Conservation (phyloP, 768 basidiomycete genomes). For the Dioszegia crocea region DNA sequence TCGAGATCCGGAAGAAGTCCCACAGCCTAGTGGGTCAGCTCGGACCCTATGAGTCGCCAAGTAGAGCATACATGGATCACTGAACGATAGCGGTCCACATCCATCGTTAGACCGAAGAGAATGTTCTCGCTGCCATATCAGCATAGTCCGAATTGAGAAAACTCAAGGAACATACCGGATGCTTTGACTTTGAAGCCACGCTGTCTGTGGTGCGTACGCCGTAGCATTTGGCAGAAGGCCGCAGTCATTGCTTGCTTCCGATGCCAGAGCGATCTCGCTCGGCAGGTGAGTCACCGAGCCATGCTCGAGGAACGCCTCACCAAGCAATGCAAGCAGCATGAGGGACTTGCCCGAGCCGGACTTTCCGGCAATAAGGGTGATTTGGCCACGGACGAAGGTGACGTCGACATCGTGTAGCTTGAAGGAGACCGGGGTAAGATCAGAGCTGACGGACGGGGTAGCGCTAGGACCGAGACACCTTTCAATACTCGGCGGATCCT, state of each 20-base stretch:
- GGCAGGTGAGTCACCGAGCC: slow-evolving; percentile 28
- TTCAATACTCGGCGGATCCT: background rate
- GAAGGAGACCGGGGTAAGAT: slow-evolving; percentile 14
- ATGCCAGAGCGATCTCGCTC: slow-evolving; percentile 12
- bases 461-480: no score
- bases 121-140: slow-evolving; percentile 53
- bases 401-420: slow-evolving; percentile 31
- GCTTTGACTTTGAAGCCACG: slow-evolving; percentile 36
- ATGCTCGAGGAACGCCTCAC: slow-evolving; percentile 31
- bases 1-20: slow-evolving; percentile 53
- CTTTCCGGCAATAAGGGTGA: slow-evolving; percentile 38
- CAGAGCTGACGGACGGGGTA: background rate
- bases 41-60: background rate
- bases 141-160: background rate
- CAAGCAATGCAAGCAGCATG: slow-evolving; percentile 35
- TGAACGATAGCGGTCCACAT: slow-evolving; percentile 53
- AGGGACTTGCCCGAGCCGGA: slow-evolving; percentile 43
- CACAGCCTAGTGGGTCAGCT: slow-evolving; percentile 9
- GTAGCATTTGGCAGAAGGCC: slow-evolving; percentile 14
- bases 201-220: slow-evolving; percentile 31
- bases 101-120: slow-evolving; percentile 53
- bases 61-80: slow-evolving; percentile 37
- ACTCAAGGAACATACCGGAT: slow-evolving; percentile 18
- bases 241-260: background rate
- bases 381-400: slow-evolving; percentile 25